phyloP scores from a whole-genome alignment of 2,329 filamentous ascomycete species.

The Helotiales sp. region DNA sequence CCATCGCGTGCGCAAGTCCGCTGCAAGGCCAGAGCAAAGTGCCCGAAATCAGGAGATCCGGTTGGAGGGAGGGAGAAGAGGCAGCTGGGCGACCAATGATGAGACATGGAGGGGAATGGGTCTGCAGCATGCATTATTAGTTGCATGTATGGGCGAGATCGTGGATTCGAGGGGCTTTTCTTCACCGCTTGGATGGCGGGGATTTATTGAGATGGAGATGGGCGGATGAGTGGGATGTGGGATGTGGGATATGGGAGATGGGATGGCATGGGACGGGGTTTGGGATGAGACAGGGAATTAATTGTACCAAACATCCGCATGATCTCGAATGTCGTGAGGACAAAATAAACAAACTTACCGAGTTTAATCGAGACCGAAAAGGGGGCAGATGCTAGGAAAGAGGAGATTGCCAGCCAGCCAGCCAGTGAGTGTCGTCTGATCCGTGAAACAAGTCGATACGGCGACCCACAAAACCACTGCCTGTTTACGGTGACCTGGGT shows the following conservation, averaged over 20 bases:
- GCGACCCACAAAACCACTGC: constrained; percentile 14
- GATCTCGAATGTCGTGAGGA: neutral
- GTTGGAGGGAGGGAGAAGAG: constrained; percentile 19
- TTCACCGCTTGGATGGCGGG: constrained; percentile 23
- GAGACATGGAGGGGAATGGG: constrained; percentile 14
- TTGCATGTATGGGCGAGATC: constrained; percentile 18
- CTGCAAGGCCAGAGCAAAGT: constrained; percentile 27
- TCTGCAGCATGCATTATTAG: constrained; percentile 26
- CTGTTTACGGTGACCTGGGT: neutral
- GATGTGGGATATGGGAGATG: neutral
- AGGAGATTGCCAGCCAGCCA: too few relatives aligned
- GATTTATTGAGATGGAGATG: neutral
- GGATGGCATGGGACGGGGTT: neutral
- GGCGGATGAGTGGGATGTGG: neutral
- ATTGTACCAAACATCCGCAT: neutral
- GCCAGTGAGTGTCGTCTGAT: neutral
- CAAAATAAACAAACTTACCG: constrained; percentile 5
- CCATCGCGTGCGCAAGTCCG: constrained; percentile 35
- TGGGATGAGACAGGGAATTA: neutral
- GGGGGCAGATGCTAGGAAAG: too few relatives aligned
- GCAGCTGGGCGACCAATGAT: constrained; percentile 20
- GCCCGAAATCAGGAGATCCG: constrained; percentile 32
- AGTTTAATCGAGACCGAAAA: neutral
- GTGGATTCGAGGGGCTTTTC: constrained; percentile 10
- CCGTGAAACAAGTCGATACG: constrained; percentile 11